Evolutionary conservation across 2,329 filamentous ascomycete genomes (phyloP).

Genomic region (Aurifilum marmelostoma): DNA sequence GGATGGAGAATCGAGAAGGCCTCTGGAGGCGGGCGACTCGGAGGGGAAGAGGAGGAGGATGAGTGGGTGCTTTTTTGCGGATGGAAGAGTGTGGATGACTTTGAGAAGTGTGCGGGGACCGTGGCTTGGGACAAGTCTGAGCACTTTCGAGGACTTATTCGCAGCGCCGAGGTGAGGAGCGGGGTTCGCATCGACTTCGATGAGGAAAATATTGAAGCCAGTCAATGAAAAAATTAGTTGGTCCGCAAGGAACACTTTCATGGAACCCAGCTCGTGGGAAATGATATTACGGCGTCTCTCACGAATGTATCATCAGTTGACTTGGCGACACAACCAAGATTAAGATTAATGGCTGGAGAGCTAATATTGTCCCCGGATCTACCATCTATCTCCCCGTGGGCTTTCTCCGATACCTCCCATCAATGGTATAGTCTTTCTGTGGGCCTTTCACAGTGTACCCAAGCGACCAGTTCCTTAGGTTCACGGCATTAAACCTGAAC

Average conservation of each 20-base stretch:
- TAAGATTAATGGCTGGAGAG: too few relatives aligned
- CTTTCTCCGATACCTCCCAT: constrained; percentile 50
- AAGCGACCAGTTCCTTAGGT: constrained; percentile 61
- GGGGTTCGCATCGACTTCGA: constrained; percentile 1
- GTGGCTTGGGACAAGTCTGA: neutral
- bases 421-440: constrained; percentile 72
- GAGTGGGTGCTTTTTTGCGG: constrained; percentile 1
- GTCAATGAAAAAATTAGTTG: neutral
- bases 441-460: constrained; percentile 71
- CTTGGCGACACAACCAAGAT: too few relatives aligned
- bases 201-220: neutral
- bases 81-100: neutral
- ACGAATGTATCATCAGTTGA: too few relatives aligned
- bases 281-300: too few relatives aligned
- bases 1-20: constrained; percentile 11
- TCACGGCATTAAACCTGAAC: constrained; percentile 64
- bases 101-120: neutral
- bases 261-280: too few relatives aligned
- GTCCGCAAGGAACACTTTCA: too few relatives aligned
- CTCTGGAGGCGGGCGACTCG: neutral
- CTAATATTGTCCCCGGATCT: neutral
- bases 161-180: neutral
- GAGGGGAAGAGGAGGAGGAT: neutral
- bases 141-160: neutral
- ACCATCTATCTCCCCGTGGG: neutral